Conservation (phyloP, 768 basidiomycete genomes). For the Sporobolomyces roseus region DNA sequence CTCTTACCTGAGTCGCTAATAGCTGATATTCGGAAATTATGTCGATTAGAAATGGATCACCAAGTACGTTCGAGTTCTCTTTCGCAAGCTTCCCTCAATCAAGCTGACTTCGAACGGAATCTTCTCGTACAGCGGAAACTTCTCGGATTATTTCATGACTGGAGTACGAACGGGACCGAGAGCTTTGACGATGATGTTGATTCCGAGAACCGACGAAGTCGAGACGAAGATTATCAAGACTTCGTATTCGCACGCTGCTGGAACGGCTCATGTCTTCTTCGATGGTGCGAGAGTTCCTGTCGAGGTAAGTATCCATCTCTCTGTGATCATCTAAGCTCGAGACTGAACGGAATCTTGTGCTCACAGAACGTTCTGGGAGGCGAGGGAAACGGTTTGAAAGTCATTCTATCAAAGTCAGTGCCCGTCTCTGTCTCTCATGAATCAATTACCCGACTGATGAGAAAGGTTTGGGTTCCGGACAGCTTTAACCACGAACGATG, state of each 20-base stretch:
- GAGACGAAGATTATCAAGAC: constrained; percentile 85
- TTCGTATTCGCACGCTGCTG: constrained; percentile 80
- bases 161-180: constrained; percentile 62
- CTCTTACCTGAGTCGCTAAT: background rate
- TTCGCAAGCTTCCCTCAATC: background rate
- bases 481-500: constrained; percentile 54
- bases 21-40: background rate
- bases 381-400: constrained; percentile 73
- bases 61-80: constrained; percentile 50
- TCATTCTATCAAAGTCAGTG: constrained; percentile 73
- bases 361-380: constrained; percentile 79
- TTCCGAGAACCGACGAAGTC: constrained; percentile 71
- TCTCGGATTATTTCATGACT: constrained; percentile 73
- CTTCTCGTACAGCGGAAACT: constrained; percentile 50
- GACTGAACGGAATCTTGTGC: too few species aligned
- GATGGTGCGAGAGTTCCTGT: constrained; percentile 81
- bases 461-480: too few species aligned
- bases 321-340: too few species aligned
- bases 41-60: constrained; percentile 42
- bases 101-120: background rate
- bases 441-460: too few species aligned
- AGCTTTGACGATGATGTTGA: constrained; percentile 78
- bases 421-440: constrained; percentile 60
- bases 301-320: too few species aligned
- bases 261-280: constrained; percentile 75